Conservation (phyloP, 2,329 filamentous ascomycete species). For the Fusarium praegraminearum region DNA sequence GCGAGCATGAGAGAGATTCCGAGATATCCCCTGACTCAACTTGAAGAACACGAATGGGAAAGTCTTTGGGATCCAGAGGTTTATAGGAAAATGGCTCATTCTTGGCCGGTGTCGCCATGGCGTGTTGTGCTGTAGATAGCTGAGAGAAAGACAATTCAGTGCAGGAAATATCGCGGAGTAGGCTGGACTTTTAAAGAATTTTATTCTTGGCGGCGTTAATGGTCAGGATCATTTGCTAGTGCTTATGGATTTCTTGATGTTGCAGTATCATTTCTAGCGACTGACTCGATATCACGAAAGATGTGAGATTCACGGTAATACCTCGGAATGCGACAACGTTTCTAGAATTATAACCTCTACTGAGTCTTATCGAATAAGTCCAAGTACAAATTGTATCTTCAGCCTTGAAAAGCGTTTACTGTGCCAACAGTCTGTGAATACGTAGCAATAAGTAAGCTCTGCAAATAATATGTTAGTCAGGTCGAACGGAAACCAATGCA, state of each 20-base stretch:
- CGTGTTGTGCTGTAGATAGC: rapidly evolving
- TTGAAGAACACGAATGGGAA: background rate
- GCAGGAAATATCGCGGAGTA: background rate
- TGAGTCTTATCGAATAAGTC: too few relatives aligned
- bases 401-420: too few relatives aligned
- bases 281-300: too few relatives aligned
- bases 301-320: too few relatives aligned
- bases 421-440: too few relatives aligned
- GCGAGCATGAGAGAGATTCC: background rate
- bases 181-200: background rate
- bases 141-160: rapidly evolving
- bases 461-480: too few relatives aligned
- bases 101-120: background rate
- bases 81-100: background rate
- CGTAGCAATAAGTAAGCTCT: too few relatives aligned
- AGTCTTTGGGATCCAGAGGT: background rate
- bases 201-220: background rate
- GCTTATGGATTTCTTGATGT: background rate
- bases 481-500: too few relatives aligned
- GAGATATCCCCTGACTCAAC: background rate
- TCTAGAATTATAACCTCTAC: too few relatives aligned
- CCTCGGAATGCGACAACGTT: too few relatives aligned
- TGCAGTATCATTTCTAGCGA: too few relatives aligned
- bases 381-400: too few relatives aligned
- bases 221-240: background rate